Evolutionary conservation across 257 asterid genomes (phyloP).

Genomic region (Fraxinus quadrangulata): DNA sequence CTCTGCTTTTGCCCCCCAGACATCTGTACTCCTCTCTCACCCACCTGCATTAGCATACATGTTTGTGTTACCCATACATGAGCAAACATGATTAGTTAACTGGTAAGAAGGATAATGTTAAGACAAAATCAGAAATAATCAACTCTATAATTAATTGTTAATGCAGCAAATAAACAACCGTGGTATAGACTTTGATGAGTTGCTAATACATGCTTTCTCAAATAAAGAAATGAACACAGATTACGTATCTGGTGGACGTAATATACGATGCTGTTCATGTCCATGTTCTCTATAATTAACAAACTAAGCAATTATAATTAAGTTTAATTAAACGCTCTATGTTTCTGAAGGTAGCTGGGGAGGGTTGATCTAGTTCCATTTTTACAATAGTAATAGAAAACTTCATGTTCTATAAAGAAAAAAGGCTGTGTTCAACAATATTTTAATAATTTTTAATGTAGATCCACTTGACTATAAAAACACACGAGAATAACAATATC

Average conservation of each 20-base stretch:
- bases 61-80: background rate
- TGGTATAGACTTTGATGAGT: background rate
- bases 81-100: background rate
- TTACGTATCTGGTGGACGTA: background rate
- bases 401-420: background rate
- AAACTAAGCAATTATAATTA: background rate
- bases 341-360: background rate
- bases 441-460: background rate
- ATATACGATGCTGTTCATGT: background rate
- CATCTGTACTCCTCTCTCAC: constrained; percentile 92
- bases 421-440: background rate
- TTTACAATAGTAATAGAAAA: too few relatives aligned
- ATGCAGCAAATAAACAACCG: background rate
- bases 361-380: background rate
- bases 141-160: background rate
- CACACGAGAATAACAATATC: background rate
- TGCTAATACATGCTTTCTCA: background rate
- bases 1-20: constrained; percentile 98
- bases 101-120: background rate
- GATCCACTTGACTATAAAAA: background rate
- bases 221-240: background rate
- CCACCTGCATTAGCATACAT: constrained; percentile 54
- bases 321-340: background rate
- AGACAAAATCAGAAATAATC: background rate
- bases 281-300: background rate